Base-by-base conservation (phyloP, 345 rosid species). In the Xanthoceras sorbifolium region DNA sequence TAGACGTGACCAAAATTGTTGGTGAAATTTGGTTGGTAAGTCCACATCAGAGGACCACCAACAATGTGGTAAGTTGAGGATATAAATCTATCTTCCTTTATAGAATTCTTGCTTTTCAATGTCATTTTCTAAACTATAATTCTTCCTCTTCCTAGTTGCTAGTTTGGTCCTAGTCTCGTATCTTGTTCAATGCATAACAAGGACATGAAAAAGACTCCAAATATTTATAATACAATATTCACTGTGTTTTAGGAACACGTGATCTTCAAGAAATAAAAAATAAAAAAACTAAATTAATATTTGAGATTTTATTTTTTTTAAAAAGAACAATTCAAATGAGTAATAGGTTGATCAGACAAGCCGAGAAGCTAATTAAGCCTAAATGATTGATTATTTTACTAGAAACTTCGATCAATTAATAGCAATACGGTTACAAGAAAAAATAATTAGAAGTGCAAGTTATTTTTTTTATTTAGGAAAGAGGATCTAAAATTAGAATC, bases 11-110 rank as follows among this genome's bases (percentile, higher is more conserved):
- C 40, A 31, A 20, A 64, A 34, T 64, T 64, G 23, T 34, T 64
- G 68, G 22, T 64, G 68, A 64, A 64, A 32, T 31, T 64, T 9
- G 68, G 68, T 64, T 64, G 68, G 40, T 1, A 11, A 64, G 18
- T 32, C 34, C 4, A 18, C 4, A 18, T 29, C 1, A 4, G 18
- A 7, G 9, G 42, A 64, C 40, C 26, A 32, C 44, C 40, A 8
- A 32, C 17, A 3, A 31, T 18, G 44, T 32, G 7, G 4, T 54
- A n/a, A 64, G 5, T 18, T 64, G 26, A 34, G 44, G 10, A 54
- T 54, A n/a, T 18, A 18, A n/a, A 20, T 54, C 22, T 54, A n/a
- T 54, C 8, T 6, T 18, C n/a, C 20, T 54, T 5, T 18, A 46
- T 12, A 15, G 15, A 1, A 22, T 22, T 22, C 9, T 54, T 54